Percentiles rank a stretch among this genome's conserved stretches.
Conservation (phyloP, 441 rosid genomes). For the Populus hybrid region DNA sequence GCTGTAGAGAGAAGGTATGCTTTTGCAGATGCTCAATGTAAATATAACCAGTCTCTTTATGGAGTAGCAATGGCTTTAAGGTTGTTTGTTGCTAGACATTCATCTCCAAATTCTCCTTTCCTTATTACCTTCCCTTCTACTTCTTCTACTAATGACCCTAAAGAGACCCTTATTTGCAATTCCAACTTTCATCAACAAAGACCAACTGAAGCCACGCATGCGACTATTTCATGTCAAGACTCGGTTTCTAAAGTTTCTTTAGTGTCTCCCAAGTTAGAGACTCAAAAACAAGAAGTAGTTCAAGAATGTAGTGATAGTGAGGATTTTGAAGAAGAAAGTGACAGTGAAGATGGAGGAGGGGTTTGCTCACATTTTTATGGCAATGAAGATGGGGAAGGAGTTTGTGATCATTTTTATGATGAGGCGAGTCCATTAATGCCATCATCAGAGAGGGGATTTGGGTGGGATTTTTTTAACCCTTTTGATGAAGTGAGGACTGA, state of each 20-base stretch:
- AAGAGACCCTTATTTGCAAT: constrained; percentile 18
- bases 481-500: constrained; percentile 36
- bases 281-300: constrained; percentile 1
- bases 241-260: constrained; percentile 18
- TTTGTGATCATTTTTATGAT: constrained; percentile 41
- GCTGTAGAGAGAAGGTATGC: constrained; percentile 44
- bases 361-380: constrained; percentile 36
- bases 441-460: constrained; percentile 29
- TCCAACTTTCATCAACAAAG: constrained; percentile 35
- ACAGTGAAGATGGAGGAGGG: constrained; percentile 24
- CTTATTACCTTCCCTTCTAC: constrained; percentile 39
- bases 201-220: constrained; percentile 28
- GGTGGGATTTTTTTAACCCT: constrained; percentile 58
- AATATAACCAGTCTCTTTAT: constrained; percentile 48
- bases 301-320: constrained; percentile 4
- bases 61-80: constrained; percentile 49
- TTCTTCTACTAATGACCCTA: constrained; percentile 10
- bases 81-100: constrained; percentile 46
- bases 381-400: constrained; percentile 19
- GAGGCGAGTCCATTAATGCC: constrained; percentile 28
- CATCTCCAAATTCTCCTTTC: constrained; percentile 46
- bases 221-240: constrained; percentile 23
- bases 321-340: constrained; percentile 22
- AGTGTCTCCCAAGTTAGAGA: constrained; percentile 1
- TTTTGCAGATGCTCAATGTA: constrained; percentile 49